phyloP scores from a whole-genome alignment of 257 asterid species.

The Salvia splendens region DNA sequence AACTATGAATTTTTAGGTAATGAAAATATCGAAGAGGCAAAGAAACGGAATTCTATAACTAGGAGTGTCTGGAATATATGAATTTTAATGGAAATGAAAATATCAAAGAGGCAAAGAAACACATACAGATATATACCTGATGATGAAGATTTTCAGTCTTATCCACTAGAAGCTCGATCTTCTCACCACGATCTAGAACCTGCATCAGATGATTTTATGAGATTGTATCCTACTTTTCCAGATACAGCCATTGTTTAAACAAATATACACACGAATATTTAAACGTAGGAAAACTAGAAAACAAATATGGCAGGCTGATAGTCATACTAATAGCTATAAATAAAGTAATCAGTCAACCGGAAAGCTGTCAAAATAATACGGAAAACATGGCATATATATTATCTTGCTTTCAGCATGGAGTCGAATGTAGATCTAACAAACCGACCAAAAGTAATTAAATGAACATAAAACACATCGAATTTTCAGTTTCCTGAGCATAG shows the following conservation, averaged over 20 bases:
- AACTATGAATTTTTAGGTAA: no score
- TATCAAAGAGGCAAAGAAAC: no score
- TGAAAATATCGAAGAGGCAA: no score
- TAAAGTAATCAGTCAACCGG: not conserved
- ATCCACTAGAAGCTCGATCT: constrained; percentile 89
- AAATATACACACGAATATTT: no score
- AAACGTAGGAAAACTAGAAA: not conserved
- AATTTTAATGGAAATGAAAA: no score
- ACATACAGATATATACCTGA: constrained; percentile 50
- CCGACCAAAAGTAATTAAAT: not conserved
- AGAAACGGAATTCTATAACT: no score
- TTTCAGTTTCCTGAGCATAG: no score
- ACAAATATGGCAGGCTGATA: not conserved
- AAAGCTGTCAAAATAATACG: not conserved
- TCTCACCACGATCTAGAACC: constrained; percentile 96
- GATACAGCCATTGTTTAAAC: constrained; percentile 1
- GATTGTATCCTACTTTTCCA: constrained; percentile 1
- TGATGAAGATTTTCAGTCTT: constrained; percentile 85
- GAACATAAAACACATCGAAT: not conserved
- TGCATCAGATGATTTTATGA: constrained; percentile 30
- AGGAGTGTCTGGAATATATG: no score
- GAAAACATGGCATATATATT: no score
- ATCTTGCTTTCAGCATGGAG: not conserved
- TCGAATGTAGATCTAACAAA: not conserved
- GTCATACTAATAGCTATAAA: no score